Base-by-base conservation (phyloP, 768 basidiomycete species). In the Tylopilus sp. region DNA sequence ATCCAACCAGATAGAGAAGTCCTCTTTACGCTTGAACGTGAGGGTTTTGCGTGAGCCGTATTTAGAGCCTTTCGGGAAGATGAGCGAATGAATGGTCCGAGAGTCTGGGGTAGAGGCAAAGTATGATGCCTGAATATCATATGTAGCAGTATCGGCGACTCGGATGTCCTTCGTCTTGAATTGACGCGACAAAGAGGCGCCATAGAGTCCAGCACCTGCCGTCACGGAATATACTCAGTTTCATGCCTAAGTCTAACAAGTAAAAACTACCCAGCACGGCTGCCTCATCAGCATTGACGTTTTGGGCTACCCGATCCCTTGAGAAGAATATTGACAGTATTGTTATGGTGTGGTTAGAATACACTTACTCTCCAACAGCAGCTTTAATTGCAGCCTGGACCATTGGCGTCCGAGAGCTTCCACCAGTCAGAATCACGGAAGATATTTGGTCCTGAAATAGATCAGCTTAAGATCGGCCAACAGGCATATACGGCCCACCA, bases 101-200 rank as follows among this genome's bases (percentile, higher is more conserved):
- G 71, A 67, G 41, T 73, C 68, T 2, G 80, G 63, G 5, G 76
- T 63, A 41, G 87, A 82, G 30, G 88, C 81, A 22, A 81, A 78
- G 65, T 92, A 92, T 13, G 86, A 83, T 7, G 85, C 81, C 67
- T 91, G 86, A 50, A 97, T 75, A 58, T 93, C 90, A 60, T 89
- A 83, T 4, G 78, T 71, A 15, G 71, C 69, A 52, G 89, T 76
- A 66, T 98, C 97, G 5, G 77, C 69, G 26, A 98, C 77, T 54
- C 91, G 88, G 67, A 98, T 88, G 59, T 88, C 84, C 73, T 98
- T 99, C 44, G 97, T 97, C 73, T 89, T 88, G 79, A 97, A 98
- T 62, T 91, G 91, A 36, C 87, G 78, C 58, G 88, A 92, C 23
- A 95, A 78, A 21, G 82, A 78, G 4, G 97, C 95, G 15, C 95